Percentiles rank a stretch among this genome's conserved stretches.
phyloP scores from a whole-genome alignment of 2,329 filamentous ascomycete genomes.

The Exophiala alcalophila region DNA sequence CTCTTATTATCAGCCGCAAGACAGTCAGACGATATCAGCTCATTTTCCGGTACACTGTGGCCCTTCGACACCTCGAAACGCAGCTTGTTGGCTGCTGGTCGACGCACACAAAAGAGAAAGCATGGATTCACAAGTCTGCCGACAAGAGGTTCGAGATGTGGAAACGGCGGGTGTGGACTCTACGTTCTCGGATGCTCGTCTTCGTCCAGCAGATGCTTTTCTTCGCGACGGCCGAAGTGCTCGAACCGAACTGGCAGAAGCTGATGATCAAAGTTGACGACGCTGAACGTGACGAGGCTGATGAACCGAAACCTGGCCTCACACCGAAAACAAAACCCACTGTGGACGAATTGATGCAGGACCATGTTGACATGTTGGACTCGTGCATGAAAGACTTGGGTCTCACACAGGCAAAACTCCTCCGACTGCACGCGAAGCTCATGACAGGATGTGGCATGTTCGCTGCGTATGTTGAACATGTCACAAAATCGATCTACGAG shows the following conservation, averaged over 20 bases:
- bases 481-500: conserved; percentile 79
- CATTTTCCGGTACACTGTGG: conserved; percentile 89
- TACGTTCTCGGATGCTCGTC: conserved; percentile 90
- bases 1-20: conserved; percentile 90
- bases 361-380: conserved; percentile 96
- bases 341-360: conserved; percentile 97
- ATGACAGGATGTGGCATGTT: conserved; percentile 96
- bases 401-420: conserved; percentile 91
- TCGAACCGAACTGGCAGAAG: conserved; percentile 94
- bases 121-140: conserved; percentile 78
- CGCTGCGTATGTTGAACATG: conserved; percentile 80
- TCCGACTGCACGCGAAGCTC: conserved; percentile 93
- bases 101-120: conserved; percentile 74
- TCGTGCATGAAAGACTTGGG: conserved; percentile 99
- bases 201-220: conserved; percentile 97
- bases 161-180: conserved; percentile 89
- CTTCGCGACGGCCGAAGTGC: conserved; percentile 94
- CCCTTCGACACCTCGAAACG: conserved; percentile 82
- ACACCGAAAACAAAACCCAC: conserved; percentile 59
- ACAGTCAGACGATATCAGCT: conserved; percentile 97
- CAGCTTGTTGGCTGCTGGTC: conserved; percentile 86
- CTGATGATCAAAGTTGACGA: conserved; percentile 81
- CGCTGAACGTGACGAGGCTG: conserved; percentile 40
- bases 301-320: conserved; percentile 28
- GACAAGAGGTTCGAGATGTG: conserved; percentile 76